Base-by-base conservation (phyloP, 1,284 basidiomycete species). In the Exsudoporus floridanus region DNA sequence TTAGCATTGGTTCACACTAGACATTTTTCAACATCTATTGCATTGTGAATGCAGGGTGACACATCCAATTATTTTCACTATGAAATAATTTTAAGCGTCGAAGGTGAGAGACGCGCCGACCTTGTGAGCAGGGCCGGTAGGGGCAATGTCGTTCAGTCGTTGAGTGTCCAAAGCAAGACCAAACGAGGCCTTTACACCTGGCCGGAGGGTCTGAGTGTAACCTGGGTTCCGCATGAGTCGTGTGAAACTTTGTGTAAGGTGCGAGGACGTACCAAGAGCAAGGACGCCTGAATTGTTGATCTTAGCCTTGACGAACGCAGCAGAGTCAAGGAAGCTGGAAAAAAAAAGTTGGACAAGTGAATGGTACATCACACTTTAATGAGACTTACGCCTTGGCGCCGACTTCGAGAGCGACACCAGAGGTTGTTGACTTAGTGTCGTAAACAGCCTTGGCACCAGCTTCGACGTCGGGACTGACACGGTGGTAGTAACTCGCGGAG, bases 401-500 rank as follows among this genome's bases (percentile, higher is more conserved):
- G 61, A 99, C 94, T 78, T 99, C 96, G 67, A 99, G 84, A 60
- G 83, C 84, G 71, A 98, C 92, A 74, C 88, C 88, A 60, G 87
- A 84, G 61, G 90, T 85, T 63, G 92, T 89, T 54, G 88, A 81
- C 80, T 97, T 96, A 74, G 90, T 84, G 79, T 98, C 94, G 76
- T 97, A 99, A 72, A 96, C 85, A 50, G 96, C 94, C 83, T 95
- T 95, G 65, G 95, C 96, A 73, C 94, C 95, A 60, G 94, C 97
- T 81, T 99, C 96, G 57, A 98, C 94, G 71, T 98, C 95, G 64
- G 77, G 72, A 74, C 82, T 91, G 70, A 99, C 95, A 65, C 91
- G 91, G 86, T 99, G 97, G 83, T 98, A 99, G 85, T 98, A 99
- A 74, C 90, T 93, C 63, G 96, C 97, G 57, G 90, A 83, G 82